Evolutionary conservation across 2,329 filamentous ascomycete species (phyloP).

Genomic region (Incumbomyces delicatus): DNA sequence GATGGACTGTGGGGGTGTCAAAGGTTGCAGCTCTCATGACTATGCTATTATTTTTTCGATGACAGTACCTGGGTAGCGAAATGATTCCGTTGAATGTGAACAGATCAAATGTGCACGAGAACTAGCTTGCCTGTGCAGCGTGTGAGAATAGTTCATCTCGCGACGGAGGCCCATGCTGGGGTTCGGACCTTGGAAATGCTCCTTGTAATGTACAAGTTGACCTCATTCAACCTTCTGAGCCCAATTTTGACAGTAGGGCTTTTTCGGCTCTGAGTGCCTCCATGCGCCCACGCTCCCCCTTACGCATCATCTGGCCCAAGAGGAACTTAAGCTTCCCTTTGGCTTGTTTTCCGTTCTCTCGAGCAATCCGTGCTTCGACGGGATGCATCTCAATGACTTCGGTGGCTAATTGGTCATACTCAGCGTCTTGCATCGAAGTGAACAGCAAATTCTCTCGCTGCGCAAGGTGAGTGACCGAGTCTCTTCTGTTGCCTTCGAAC

Average conservation of each 20-base stretch:
- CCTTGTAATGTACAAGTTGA: no score
- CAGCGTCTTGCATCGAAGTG: conserved; percentile 43
- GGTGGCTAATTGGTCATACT: conserved; percentile 47
- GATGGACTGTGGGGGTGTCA: no score
- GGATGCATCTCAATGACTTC: conserved; percentile 45
- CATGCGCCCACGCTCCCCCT: conserved; percentile 50
- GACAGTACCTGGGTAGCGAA: no score
- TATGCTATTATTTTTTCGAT: no score
- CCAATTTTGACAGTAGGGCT: conserved; percentile 35
- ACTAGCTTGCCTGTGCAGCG: no score
- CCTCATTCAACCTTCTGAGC: not conserved
- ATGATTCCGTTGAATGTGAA: no score
- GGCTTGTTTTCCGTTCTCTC: conserved; percentile 45
- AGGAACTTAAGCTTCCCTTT: conserved; percentile 57
- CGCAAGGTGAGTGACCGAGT: conserved; percentile 44
- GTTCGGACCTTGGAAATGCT: no score
- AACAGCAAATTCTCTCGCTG: conserved; percentile 47
- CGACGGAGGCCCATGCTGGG: no score
- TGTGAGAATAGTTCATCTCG: no score
- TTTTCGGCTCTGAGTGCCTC: conserved; percentile 51
- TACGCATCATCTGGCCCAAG: conserved; percentile 58
- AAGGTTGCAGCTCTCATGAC: no score
- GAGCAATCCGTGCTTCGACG: conserved; percentile 50
- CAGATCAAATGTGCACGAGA: no score
- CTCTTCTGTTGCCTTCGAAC: conserved; percentile 41